Base-by-base conservation (phyloP, 2,329 filamentous ascomycete genomes). In the Cladosporium velox region DNA sequence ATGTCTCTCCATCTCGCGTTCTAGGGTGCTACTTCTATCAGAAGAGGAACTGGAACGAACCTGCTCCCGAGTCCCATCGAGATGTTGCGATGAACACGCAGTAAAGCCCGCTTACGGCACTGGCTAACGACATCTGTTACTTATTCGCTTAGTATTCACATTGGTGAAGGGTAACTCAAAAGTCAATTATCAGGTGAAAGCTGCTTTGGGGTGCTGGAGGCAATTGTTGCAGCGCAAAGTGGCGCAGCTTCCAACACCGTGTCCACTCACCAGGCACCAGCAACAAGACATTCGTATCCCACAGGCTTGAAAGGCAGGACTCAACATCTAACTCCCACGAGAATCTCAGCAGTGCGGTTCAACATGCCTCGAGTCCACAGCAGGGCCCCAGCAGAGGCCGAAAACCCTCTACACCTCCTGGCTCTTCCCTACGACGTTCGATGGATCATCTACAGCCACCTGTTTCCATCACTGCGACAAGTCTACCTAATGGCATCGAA, bases 391-490 rank as follows among this genome's bases (percentile, higher is more conserved):
- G 26, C 21, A 32, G 5, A 18, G 18, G 18, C n/a, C 2, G 35
- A 18, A 4, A n/a, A 34, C 10, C 26, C 34, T 4, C n/a, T 47
- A 3, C 55, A 52, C 44, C 62, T 75, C 14, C 69, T 74, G 12
- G 34, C 58, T 0, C 65, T 76, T 0, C 74, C 74, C 0, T 75
- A 75, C 67, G 74, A 76, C 44, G 66, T 76, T 44, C 72, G 74
- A 32, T 64, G 67, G 65, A 64, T 69, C 14, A 74, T 76, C 67
- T 76, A 76, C 67, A 65, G 71, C 44, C 71, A 76, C 28, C 68
- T 74, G 34, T 75, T 76, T 38, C 74, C 74, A 21, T 32, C 52
- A 2, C 65, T 58, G 24, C 64, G 67, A 47, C 73, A 75, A 32
- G 69, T 76, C 32, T 74, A 76, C 66, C 52, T 76, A 12, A 71